phyloP scores from a whole-genome alignment of 805 yeast species.

The Novakomyces olei region DNA sequence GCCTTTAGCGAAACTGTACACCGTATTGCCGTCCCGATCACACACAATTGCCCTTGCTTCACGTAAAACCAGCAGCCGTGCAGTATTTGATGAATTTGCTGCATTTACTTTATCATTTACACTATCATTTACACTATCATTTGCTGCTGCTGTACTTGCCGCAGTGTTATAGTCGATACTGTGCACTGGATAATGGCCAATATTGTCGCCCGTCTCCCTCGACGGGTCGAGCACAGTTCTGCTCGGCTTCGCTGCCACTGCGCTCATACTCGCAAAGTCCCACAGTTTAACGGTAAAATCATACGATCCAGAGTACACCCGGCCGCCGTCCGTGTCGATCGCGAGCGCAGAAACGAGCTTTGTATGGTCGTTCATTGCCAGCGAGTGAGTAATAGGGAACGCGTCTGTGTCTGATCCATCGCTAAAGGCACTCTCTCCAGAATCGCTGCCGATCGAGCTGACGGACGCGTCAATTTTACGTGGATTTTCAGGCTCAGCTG shows the following conservation, averaged over 20 bases:
- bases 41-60: not conserved
- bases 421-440: no score
- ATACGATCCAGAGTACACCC: constrained; percentile 14
- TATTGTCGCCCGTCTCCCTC: constrained; percentile 8
- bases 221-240: constrained; percentile 12
- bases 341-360: constrained; percentile 11
- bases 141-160: constrained; percentile 11
- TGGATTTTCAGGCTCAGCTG: no score
- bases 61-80: constrained; percentile 8
- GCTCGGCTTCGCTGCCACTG: constrained; percentile 11
- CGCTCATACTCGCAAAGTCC: constrained; percentile 17
- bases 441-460: no score
- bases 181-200: constrained; percentile 9
- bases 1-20: constrained; percentile 14
- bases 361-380: no score
- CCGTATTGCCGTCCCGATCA: constrained; percentile 2
- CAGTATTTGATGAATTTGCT: constrained; percentile 11
- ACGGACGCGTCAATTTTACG: no score
- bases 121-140: no score
- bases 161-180: constrained; percentile 7
- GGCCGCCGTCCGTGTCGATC: constrained; percentile 13
- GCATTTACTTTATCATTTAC: no score
- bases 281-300: constrained; percentile 15
- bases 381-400: no score
- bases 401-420: no score